phyloP scores from a whole-genome alignment of 176 grass and related monocot genomes.

The Raddia guianensis region DNA sequence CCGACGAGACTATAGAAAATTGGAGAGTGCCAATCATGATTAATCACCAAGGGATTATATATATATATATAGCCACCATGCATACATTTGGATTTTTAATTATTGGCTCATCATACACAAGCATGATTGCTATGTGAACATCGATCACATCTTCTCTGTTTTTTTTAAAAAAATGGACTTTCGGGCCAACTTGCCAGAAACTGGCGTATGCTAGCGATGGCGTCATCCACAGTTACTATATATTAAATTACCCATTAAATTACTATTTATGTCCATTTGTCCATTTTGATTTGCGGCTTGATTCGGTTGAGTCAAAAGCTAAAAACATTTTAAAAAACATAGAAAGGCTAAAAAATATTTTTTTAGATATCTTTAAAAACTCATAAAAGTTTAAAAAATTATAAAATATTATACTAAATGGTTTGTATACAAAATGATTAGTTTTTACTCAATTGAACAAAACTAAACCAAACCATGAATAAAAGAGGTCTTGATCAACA shows the following conservation, averaged over 20 bases:
- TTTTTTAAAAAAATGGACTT: neutral
- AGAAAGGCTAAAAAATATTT: no score
- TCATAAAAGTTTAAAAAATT: no score
- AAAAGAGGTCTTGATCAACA: neutral
- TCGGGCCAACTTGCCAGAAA: constrained; percentile 1
- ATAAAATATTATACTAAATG: no score
- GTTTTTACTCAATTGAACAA: no score
- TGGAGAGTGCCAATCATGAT: neutral
- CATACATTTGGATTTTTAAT: constrained; percentile 2
- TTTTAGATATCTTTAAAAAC: no score
- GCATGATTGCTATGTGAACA: constrained; percentile 23
- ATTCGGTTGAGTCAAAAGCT: no score
- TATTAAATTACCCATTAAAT: neutral
- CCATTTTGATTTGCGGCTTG: no score
- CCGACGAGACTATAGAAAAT: neutral
- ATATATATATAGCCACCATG: neutral
- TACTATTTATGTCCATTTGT: no score
- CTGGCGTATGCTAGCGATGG: neutral
- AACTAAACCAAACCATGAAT: no score
- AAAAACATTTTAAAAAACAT: no score
- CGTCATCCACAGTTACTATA: neutral
- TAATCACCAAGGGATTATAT: constrained; percentile 4
- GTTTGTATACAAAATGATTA: no score
- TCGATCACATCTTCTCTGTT: neutral
- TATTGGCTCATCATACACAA: constrained; percentile 12